phyloP scores from a whole-genome alignment of 495 filamentous ascomycete genomes.

The Amniculicola lignicola region DNA sequence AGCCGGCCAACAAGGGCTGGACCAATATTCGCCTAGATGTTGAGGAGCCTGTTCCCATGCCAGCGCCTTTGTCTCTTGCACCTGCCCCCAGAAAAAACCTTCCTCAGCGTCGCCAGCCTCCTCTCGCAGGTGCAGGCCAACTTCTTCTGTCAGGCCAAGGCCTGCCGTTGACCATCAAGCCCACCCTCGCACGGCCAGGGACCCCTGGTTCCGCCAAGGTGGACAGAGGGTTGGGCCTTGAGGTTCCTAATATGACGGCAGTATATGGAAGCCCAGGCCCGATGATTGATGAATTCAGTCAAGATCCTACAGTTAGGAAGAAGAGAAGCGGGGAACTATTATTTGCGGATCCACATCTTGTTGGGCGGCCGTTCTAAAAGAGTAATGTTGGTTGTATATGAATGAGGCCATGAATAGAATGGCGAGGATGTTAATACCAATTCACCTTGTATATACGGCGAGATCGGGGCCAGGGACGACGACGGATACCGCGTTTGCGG shows the following conservation, averaged over 20 bases:
- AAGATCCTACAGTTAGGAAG: conserved; percentile 4
- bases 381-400: no score
- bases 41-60: no score
- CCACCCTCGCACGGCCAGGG: neutral
- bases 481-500: no score
- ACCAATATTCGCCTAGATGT: no score
- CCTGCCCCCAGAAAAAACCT: neutral
- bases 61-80: neutral
- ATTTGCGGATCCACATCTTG: neutral
- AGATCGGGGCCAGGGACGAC: no score
- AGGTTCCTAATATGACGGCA: neutral
- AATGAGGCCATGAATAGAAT: no score
- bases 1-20: no score
- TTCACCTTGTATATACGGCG: no score
- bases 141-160: conserved; percentile 4
- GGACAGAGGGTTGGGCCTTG: neutral
- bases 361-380: neutral
- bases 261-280: neutral
- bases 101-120: neutral
- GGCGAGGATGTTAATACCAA: no score
- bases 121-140: conserved; percentile 5
- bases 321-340: neutral
- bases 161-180: conserved; percentile 10
- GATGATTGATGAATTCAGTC: neutral
- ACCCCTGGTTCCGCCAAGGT: neutral